These are phyloP conservation scores for Fusarium sambucinum DNA, from an alignment of 2,329 filamentous ascomycete species.

Conservation along the genomic window DNA sequence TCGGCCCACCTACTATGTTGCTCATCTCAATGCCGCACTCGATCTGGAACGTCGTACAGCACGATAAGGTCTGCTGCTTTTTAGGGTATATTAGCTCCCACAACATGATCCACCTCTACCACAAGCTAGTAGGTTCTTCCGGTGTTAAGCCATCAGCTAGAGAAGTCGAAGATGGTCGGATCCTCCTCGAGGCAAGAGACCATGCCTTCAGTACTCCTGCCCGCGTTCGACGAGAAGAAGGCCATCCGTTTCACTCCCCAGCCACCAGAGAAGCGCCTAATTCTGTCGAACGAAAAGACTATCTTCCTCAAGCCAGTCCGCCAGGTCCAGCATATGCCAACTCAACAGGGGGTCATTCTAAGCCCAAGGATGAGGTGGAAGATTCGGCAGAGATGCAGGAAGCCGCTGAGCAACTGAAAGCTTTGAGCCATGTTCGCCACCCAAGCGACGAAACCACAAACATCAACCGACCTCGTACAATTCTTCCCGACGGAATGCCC, in stretches of 20 bases:
- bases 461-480: slow-evolving; percentile 53
- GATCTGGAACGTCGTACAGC: slow-evolving; percentile 73
- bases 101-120: slow-evolving; percentile 74
- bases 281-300: slow-evolving; percentile 44
- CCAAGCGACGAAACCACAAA: slow-evolving; percentile 60
- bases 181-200: slow-evolving; percentile 66
- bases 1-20: slow-evolving; percentile 74
- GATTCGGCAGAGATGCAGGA: slow-evolving; percentile 78
- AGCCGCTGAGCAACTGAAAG: slow-evolving; percentile 75
- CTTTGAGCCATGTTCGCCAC: slow-evolving; percentile 72
- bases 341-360: slow-evolving; percentile 38
- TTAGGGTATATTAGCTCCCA: slow-evolving; percentile 74
- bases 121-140: slow-evolving; percentile 65
- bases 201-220: slow-evolving; percentile 54
- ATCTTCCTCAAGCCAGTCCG: slow-evolving; percentile 48
- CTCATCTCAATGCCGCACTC: slow-evolving; percentile 74
- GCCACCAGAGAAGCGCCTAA: slow-evolving; percentile 43
- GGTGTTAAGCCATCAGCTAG: slow-evolving; percentile 61
- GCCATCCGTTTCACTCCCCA: slow-evolving; percentile 43
- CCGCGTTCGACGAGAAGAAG: slow-evolving; percentile 49
- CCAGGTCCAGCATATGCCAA: slow-evolving; percentile 41
- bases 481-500: slow-evolving; percentile 55
- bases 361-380: slow-evolving; percentile 58
- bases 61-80: slow-evolving; percentile 75
- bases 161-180: slow-evolving; percentile 68